These are phyloP conservation scores for Lachancea mirantina DNA, from an alignment of 805 yeast genomes.

Conservation along the genomic window DNA sequence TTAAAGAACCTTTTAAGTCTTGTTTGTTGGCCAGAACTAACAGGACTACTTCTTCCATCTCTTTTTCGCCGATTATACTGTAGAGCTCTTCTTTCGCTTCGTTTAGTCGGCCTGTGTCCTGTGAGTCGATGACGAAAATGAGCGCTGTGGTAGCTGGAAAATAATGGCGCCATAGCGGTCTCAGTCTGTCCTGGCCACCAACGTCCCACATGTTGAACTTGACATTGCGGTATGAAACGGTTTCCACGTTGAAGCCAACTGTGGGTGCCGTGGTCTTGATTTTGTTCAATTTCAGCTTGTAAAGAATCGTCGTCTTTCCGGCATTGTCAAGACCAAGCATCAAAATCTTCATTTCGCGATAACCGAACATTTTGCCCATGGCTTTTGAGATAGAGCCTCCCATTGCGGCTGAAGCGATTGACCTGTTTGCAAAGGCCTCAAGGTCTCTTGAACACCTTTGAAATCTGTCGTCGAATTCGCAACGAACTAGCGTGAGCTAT, in stretches of 20 bases:
- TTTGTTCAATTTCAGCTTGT: conserved; percentile 73
- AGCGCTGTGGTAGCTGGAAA: conserved; percentile 89
- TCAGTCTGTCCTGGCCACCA: conserved; percentile 89
- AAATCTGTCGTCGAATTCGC: too few species aligned
- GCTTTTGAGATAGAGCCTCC: conserved; percentile 31
- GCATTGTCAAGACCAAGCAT: conserved; percentile 93
- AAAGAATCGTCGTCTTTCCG: conserved; percentile 83
- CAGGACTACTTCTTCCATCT: conserved; percentile 70
- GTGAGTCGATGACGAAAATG: conserved; percentile 82
- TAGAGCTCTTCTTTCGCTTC: conserved; percentile 73
- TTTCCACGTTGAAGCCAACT: conserved; percentile 88
- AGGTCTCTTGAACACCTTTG: too few species aligned
- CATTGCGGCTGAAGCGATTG: conserved; percentile 13
- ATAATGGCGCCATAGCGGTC: conserved; percentile 94
- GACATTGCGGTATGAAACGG: conserved; percentile 72
- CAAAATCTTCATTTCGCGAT: conserved; percentile 57
- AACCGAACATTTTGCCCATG: conserved; percentile 43
- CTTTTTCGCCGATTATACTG: conserved; percentile 75
- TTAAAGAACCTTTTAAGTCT: conserved; percentile 63
- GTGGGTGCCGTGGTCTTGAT: conserved; percentile 81
- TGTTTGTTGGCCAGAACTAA: conserved; percentile 87
- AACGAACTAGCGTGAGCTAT: too few species aligned
- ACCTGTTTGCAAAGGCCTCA: too few species aligned
- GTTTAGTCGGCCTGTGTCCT: conserved; percentile 62
- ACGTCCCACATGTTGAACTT: conserved; percentile 91